Percentiles rank a stretch among this genome's conserved stretches.
Evolutionary conservation across 805 yeast genomes (phyloP).

Genomic region (Scheffersomyces amazonensis): DNA sequence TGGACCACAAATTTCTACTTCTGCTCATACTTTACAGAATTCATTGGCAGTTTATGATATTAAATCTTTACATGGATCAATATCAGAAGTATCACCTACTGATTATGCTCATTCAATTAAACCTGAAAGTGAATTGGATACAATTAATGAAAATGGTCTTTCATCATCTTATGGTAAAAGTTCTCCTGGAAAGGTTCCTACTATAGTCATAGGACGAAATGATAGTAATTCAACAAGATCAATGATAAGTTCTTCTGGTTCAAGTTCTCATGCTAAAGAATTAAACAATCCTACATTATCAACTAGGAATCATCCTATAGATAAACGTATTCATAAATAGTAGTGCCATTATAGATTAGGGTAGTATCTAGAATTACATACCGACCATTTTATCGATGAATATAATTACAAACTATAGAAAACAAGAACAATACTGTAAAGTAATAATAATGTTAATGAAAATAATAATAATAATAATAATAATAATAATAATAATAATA

Average conservation of each 20-base stretch:
- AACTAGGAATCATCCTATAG: too few species aligned
- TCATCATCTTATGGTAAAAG: conserved; percentile 7
- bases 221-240: conserved; percentile 7
- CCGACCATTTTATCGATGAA: too few species aligned
- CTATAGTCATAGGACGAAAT: conserved; percentile 5
- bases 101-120: conserved; percentile 3
- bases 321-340: too few species aligned
- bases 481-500: too few species aligned
- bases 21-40: neutral
- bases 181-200: conserved; percentile 3
- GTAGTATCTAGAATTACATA: too few species aligned
- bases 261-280: too few species aligned
- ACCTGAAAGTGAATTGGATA: neutral
- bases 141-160: neutral
- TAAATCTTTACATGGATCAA: conserved; percentile 20
- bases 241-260: neutral
- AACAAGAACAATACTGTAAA: too few species aligned
- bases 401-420: too few species aligned
- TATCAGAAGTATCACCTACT: conserved; percentile 8
- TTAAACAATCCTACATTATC: too few species aligned
- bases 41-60: conserved; percentile 8
- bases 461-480: too few species aligned
- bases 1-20: neutral
- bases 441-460: too few species aligned
- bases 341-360: too few species aligned